phyloP scores from a whole-genome alignment of 768 basidiomycete genomes.

The Russula brevipes region DNA sequence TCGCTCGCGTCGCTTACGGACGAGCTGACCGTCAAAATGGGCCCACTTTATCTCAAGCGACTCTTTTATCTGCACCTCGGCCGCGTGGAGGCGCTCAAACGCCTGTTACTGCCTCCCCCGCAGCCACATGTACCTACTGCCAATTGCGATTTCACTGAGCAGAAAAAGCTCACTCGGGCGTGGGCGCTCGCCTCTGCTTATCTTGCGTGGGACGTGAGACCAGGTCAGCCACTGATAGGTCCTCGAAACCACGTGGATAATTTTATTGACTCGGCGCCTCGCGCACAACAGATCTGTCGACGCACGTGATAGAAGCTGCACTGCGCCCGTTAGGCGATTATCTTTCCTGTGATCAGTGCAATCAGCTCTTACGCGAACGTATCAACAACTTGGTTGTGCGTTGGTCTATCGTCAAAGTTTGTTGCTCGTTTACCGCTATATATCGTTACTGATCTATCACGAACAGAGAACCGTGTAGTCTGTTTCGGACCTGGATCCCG shows the following conservation, averaged over 20 bases:
- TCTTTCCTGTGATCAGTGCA: constrained; percentile 65
- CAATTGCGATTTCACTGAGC: constrained; percentile 64
- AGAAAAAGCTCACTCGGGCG: constrained; percentile 73
- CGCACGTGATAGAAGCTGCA: constrained; percentile 64
- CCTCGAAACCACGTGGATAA: neutral
- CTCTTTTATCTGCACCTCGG: constrained; percentile 83
- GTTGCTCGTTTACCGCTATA: constrained; percentile 9
- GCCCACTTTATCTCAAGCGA: constrained; percentile 71
- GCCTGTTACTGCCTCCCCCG: constrained; percentile 69
- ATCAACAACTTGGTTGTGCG: constrained; percentile 64
- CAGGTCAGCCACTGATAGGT: constrained; percentile 45
- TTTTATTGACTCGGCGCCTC: neutral
- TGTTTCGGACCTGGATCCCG: neutral
- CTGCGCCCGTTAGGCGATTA: constrained; percentile 65
- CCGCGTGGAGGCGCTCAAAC: constrained; percentile 74
- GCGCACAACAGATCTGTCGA: constrained; percentile 57
- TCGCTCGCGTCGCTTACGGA: constrained; percentile 65
- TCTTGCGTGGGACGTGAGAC: constrained; percentile 77
- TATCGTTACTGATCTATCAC: neutral
- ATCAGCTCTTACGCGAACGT: constrained; percentile 54
- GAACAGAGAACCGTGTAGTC: constrained; percentile 18
- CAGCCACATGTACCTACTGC: constrained; percentile 68
- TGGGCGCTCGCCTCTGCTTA: constrained; percentile 82
- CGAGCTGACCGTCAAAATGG: constrained; percentile 62
- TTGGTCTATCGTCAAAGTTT: constrained; percentile 76